phyloP scores from a whole-genome alignment of 371 early-diverging fungal species.

The Mucor sp. region DNA sequence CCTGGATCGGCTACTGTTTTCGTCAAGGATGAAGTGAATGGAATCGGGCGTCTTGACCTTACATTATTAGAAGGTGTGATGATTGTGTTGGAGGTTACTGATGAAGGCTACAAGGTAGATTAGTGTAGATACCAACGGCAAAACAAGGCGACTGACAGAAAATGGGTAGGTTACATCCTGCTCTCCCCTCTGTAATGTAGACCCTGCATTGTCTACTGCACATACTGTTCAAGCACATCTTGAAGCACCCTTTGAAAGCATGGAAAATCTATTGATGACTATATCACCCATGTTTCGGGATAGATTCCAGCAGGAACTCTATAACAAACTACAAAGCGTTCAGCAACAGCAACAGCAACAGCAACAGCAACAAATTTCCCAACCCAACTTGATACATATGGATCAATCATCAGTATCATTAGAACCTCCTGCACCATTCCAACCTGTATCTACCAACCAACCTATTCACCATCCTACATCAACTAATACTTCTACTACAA shows the following conservation, averaged over 20 bases:
- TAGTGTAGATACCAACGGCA: background rate
- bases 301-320: slow-evolving; percentile 33
- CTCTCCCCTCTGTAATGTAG: slow-evolving; percentile 22
- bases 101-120: slow-evolving; percentile 28
- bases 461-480: background rate
- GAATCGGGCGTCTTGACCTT: slow-evolving; percentile 28
- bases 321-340: slow-evolving; percentile 29
- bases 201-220: slow-evolving; percentile 11
- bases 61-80: slow-evolving; percentile 34
- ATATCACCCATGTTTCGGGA: slow-evolving; percentile 42
- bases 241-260: slow-evolving; percentile 30
- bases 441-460: background rate
- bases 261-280: slow-evolving; percentile 40
- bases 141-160: background rate
- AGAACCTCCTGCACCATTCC: background rate
- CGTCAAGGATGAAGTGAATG: slow-evolving; percentile 26
- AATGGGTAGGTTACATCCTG: slow-evolving; percentile 22
- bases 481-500: background rate
- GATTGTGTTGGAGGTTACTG: slow-evolving; percentile 32
- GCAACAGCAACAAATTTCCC: background rate
- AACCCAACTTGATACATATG: background rate
- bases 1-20: slow-evolving; percentile 36
- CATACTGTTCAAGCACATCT: slow-evolving; percentile 17
- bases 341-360: slow-evolving; percentile 20
- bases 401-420: background rate